Evolutionary conservation across 176 grass and related monocot genomes (phyloP).

Genomic region (Bothriochloa decipiens): DNA sequence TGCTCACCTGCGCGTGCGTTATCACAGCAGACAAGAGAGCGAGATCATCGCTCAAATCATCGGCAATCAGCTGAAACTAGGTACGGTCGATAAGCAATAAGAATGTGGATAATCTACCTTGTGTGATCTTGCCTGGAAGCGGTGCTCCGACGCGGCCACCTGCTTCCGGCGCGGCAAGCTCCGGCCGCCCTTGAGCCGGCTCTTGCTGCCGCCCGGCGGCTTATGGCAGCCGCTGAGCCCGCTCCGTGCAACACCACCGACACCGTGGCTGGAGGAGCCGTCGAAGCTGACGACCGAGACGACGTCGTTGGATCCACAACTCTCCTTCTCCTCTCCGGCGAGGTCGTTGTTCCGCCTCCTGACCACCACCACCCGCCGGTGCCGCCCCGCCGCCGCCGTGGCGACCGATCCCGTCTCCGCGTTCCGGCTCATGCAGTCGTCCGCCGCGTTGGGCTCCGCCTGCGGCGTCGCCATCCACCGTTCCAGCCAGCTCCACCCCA

Average conservation of each 20-base stretch:
- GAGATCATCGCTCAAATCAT: neutral
- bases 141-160: constrained; percentile 45
- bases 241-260: neutral
- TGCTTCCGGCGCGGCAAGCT: constrained; percentile 55
- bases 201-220: constrained; percentile 50
- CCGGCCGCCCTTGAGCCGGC: constrained; percentile 53
- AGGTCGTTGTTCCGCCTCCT: constrained; percentile 56
- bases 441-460: constrained; percentile 43
- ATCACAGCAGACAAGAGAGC: neutral
- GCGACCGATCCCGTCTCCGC: constrained; percentile 36
- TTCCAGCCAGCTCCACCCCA: constrained; percentile 99
- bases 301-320: constrained; percentile 95
- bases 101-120: constrained; percentile 47
- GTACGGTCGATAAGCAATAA: too few relatives aligned
- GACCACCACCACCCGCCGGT: constrained; percentile 56
- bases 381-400: neutral
- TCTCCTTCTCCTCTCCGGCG: constrained; percentile 83
- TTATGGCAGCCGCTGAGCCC: constrained; percentile 45
- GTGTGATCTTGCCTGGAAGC: constrained; percentile 50
- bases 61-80: neutral
- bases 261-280: constrained; percentile 48
- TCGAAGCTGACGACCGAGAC: constrained; percentile 84
- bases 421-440: constrained; percentile 72
- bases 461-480: constrained; percentile 94
- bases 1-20: constrained; percentile 56